Evolutionary conservation across 2,329 filamentous ascomycete genomes (phyloP).

Genomic region (Xylaria arbuscula): DNA sequence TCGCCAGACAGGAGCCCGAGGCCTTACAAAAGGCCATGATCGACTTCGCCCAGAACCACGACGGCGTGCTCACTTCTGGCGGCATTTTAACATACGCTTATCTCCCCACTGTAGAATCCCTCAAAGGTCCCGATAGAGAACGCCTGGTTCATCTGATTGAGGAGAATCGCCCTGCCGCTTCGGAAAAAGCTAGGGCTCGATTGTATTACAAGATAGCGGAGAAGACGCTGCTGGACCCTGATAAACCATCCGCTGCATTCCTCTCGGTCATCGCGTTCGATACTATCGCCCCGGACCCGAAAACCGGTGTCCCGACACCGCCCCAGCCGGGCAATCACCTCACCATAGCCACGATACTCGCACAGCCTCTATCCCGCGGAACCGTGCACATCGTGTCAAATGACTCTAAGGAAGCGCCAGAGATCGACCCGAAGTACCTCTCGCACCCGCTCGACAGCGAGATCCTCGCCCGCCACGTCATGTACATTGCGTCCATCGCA

Average conservation of each 20-base stretch:
- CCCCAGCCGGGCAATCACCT: constrained; percentile 30
- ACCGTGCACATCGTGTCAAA: constrained; percentile 33
- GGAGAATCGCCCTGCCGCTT: constrained; percentile 6
- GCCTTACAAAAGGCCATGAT: constrained; percentile 31
- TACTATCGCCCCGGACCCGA: constrained; percentile 18
- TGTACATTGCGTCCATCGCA: constrained; percentile 44
- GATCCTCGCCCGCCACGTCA: constrained; percentile 31
- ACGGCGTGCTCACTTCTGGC: constrained; percentile 32
- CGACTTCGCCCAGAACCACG: constrained; percentile 21
- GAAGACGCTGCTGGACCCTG: constrained; percentile 30
- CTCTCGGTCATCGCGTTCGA: constrained; percentile 31
- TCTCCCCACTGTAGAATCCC: constrained; percentile 30
- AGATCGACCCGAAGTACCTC: constrained; percentile 36
- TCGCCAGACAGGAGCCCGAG: constrained; percentile 32
- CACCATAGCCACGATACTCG: constrained; percentile 29
- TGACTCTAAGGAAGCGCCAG: background rate
- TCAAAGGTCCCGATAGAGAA: constrained; percentile 12
- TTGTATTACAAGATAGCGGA: constrained; percentile 33
- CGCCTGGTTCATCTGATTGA: constrained; percentile 23
- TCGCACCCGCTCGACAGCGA: constrained; percentile 32
- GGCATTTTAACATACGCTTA: constrained; percentile 39
- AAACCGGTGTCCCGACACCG: constrained; percentile 15
- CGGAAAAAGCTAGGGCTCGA: background rate
- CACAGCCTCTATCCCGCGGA: constrained; percentile 37
- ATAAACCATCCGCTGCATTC: constrained; percentile 30